Conservation (phyloP, 164 flowering plant species). For the Kalanchoe fedtschenkoi region DNA sequence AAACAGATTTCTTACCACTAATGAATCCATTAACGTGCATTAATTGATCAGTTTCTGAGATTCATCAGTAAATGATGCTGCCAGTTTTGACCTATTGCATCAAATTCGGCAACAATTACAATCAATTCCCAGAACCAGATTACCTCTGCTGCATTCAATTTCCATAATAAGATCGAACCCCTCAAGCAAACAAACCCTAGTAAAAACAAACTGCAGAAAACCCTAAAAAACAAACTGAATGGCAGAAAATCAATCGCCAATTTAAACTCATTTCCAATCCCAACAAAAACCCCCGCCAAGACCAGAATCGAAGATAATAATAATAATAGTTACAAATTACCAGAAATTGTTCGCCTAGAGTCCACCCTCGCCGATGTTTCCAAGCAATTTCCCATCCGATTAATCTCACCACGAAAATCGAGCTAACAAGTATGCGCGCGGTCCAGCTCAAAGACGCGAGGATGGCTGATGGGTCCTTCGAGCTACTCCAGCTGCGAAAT, state of each 20-base stretch:
- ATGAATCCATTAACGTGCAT: background rate
- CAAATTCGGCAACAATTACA: background rate
- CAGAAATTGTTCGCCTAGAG: background rate
- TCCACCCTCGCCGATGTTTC: background rate
- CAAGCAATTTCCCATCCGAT: conserved; percentile 1
- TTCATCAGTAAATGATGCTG: background rate
- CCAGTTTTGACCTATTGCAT: background rate
- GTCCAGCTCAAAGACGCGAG: background rate
- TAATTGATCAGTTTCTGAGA: background rate
- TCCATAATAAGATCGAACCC: no score
- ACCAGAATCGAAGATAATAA: background rate
- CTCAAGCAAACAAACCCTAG: no score
- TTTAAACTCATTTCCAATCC: background rate
- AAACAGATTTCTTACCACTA: background rate
- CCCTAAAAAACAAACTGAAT: no score
- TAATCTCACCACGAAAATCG: background rate
- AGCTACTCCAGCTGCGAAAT: background rate
- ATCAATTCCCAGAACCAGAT: background rate
- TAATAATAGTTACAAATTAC: no score
- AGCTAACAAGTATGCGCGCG: background rate
- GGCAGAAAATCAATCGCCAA: no score
- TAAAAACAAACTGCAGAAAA: no score
- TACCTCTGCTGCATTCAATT: background rate
- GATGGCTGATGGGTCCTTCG: background rate
- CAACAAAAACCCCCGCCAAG: background rate